phyloP scores from a whole-genome alignment of 73 alveolate species.

The Halteria grandinella region DNA sequence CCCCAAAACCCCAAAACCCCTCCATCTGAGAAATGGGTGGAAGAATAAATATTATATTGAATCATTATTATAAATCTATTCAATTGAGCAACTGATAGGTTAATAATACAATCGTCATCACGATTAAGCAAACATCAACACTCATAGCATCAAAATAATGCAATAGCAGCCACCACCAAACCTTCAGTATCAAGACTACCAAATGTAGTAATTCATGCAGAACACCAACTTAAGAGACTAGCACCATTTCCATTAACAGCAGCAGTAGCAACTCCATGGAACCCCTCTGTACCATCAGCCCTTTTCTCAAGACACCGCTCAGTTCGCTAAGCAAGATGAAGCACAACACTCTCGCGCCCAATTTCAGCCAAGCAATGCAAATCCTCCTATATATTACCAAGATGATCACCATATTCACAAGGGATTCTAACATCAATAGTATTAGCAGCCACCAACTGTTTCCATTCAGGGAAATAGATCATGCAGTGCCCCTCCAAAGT shows the following conservation, averaged over 20 bases:
- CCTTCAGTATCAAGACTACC: background rate
- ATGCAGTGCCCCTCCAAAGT: conserved; percentile 52
- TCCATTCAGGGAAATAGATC: conserved; percentile 8
- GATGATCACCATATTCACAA: background rate
- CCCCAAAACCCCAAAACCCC: too few species aligned
- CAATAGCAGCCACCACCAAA: background rate
- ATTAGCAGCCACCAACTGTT: background rate
- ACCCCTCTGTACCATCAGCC: background rate
- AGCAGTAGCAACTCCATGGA: background rate
- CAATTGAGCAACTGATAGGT: too few species aligned
- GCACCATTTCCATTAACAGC: conserved; percentile 12
- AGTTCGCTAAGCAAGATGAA: background rate
- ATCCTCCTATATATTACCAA: background rate
- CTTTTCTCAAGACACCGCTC: background rate
- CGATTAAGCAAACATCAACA: too few species aligned
- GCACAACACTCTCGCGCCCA: too few species aligned
- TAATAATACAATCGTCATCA: too few species aligned
- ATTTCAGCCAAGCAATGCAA: background rate
- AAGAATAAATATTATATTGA: too few species aligned
- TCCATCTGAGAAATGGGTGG: too few species aligned
- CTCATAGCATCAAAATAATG: background rate
- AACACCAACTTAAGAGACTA: conserved; percentile 2
- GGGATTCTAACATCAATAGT: background rate
- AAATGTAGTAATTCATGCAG: too few species aligned
- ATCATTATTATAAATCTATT: too few species aligned